phyloP scores from a whole-genome alignment of 305 asterid genomes.

The Lippia alba region DNA sequence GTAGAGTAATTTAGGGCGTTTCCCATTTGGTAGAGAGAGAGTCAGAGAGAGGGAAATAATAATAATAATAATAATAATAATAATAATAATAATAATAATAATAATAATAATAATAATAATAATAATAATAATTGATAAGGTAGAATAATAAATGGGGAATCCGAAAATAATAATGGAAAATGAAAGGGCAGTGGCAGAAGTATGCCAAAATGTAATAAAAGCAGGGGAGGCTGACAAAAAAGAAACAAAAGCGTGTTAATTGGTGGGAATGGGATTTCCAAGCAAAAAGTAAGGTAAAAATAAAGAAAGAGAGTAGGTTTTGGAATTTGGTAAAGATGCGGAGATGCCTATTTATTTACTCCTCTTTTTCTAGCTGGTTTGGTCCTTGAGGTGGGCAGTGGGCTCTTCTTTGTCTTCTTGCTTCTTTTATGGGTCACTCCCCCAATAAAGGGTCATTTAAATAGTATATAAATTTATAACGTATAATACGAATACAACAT shows the following conservation, averaged over 20 bases:
- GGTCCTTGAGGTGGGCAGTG: conserved; percentile 30
- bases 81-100: too few species aligned
- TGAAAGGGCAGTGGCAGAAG: conserved; percentile 21
- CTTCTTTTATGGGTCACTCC: conserved; percentile 12
- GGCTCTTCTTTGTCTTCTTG: conserved; percentile 31
- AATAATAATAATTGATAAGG: too few species aligned
- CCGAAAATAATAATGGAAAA: conserved; percentile 20
- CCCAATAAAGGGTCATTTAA: not conserved
- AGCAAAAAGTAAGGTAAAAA: conserved; percentile 1
- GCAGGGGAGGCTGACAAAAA: conserved; percentile 14
- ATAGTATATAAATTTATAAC: too few species aligned
- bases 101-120: too few species aligned
- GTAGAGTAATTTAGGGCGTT: too few species aligned
- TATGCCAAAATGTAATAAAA: conserved; percentile 1
- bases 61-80: too few species aligned
- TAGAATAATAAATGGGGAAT: conserved; percentile 28
- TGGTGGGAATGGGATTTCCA: conserved; percentile 19
- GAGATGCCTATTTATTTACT: conserved; percentile 20
- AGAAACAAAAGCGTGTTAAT: conserved; percentile 30
- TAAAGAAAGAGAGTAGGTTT: not conserved
- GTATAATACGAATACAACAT: too few species aligned
- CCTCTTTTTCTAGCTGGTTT: conserved; percentile 16
- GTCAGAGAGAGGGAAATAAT: too few species aligned
- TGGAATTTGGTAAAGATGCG: conserved; percentile 7
- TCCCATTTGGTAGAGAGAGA: too few species aligned